These are phyloP conservation scores for Eutypella sp. DNA, from an alignment of 2,329 filamentous ascomycete species.

Conservation along the genomic window DNA sequence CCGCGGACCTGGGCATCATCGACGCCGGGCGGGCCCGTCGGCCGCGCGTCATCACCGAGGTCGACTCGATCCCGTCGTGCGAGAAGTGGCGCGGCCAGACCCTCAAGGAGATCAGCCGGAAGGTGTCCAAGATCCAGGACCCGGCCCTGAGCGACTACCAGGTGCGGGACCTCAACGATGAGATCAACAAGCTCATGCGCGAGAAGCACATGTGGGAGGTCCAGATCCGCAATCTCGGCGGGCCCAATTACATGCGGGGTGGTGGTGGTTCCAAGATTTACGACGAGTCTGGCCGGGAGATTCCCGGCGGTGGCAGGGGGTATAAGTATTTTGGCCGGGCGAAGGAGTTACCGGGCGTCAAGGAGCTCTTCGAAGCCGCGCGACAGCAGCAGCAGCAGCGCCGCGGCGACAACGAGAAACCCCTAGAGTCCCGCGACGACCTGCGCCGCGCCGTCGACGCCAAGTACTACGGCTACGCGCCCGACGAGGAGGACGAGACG, in stretches of 20 bases:
- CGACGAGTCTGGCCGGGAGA: constrained; percentile 68
- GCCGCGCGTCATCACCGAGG: constrained; percentile 83
- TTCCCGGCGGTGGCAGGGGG: constrained; percentile 73
- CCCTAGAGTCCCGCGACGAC: constrained; percentile 63
- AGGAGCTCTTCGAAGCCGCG: constrained; percentile 88
- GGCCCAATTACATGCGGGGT: constrained; percentile 90
- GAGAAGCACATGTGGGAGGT: constrained; percentile 99
- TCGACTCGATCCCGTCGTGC: constrained; percentile 77
- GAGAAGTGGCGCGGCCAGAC: constrained; percentile 99
- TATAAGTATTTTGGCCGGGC: constrained; percentile 94
- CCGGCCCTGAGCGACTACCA: constrained; percentile 89
- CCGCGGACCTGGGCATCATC: constrained; percentile 91
- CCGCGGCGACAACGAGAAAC: constrained; percentile 53
- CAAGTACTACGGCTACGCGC: constrained; percentile 90
- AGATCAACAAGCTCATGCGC: constrained; percentile 98
- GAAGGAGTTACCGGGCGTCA: constrained; percentile 85
- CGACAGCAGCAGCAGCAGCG: constrained; percentile 39
- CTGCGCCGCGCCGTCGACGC: constrained; percentile 78
- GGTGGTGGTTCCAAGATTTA: constrained; percentile 57
- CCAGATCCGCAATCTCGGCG: constrained; percentile 91
- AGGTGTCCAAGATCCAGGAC: constrained; percentile 95
- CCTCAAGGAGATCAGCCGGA: constrained; percentile 93
- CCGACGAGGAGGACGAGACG: constrained; percentile 83
- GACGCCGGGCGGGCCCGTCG: constrained; percentile 85
- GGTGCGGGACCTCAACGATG: constrained; percentile 95